Base-by-base conservation (phyloP, 2,329 filamentous ascomycete species). In the Lizonia empirigonia region DNA sequence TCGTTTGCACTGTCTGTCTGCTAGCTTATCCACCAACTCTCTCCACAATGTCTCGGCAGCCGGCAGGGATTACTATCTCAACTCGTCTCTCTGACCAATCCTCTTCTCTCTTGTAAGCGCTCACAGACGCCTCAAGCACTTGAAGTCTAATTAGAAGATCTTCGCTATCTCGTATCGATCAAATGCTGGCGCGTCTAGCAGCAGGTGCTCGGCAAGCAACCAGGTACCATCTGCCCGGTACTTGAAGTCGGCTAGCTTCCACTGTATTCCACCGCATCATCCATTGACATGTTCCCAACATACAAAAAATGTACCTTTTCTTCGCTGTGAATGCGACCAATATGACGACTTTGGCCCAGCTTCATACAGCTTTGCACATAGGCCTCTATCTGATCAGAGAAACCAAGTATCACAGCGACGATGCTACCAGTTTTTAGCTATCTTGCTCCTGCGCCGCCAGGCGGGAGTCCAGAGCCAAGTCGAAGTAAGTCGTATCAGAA, bases 381-480 rank as follows among this genome's bases (percentile, higher is more conserved):
- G 30, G 15, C n/a, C 16, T 8, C 20, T 5, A 29, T 19, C n/a
- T 29, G 20, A 38, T 24, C 30, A 37, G 7, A 37, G 23, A 16
- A 7, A 13, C n/a, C 24, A 33, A 19, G 8, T 8, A 22, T 37
- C 30, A 40, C 18, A 47, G 22, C 27, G n/a, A 37, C 24, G 1
- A 54, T 54, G 51, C 46, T 30, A 8, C 27, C 45, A 22, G 15
- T 19, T 9, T 42, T 34, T 29, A 42, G 51, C 44, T 46, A 26
- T 8, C 34, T 50, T 22, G 51, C 51, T 23, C 46, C 46, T 22
- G 51, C 51, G 12, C 46, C 32, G 6, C 41, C 51, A n/a, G 19
- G 42, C n/a, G 6, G 18, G 8, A 22, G 13, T 8, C 22, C n/a
- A 23, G 37, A 46, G 24, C 40, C 46, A n/a, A 33, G 24, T n/a